Evolutionary conservation across 192 early-diverging fungal species (phyloP), one percentile per base, ranked within the genome.

Genomic region (Linnemannia hyalina): DNA sequence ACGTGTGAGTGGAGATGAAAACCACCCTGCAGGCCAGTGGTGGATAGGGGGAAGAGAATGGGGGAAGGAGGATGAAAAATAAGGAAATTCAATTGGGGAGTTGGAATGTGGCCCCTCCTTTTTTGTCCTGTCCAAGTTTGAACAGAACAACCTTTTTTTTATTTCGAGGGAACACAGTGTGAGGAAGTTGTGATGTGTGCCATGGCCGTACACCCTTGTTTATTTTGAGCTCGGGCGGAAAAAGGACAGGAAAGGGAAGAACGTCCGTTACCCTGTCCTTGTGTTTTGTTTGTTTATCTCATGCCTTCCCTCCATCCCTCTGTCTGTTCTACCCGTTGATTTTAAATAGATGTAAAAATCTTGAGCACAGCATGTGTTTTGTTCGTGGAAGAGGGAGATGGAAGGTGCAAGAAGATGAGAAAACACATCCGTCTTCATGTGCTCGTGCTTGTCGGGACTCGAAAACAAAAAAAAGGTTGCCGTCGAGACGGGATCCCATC

Each of bases 301-400:
- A 0, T 15, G 54, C 55, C 0, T n/a, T 57, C 1, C 23, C 22
- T n/a, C 23, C 3, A n/a, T 57, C 8, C 23, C 23, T 49, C 15
- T 49, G 47, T 20, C 15, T 6, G 49, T 52, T 52, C 49, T 35
- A 16, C 5, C 49, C 4, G 2, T 22, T 52, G 49, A 0, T 18
- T 18, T 52, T 52, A 52, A 52, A 52, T 52, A 52, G 2, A 22
- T 3, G 18, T 18, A 52, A 65, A 63, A 29, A 32, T 71, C 32
- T 71, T 71, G 70, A 71, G 70, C 70, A 71, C 70, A 71, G 70
- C 70, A 71, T 71, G 70, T 71, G 70, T 71, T 42, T 42, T 65
- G 60, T 65, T 26, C 29, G 60, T 15, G 8, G 3, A 32, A 32
- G 9, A 32, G 60, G 60, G 60, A 6, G 49, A 52, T 20, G 20